phyloP scores from a whole-genome alignment of 257 asterid species.

The Rubia yunnanensis region DNA sequence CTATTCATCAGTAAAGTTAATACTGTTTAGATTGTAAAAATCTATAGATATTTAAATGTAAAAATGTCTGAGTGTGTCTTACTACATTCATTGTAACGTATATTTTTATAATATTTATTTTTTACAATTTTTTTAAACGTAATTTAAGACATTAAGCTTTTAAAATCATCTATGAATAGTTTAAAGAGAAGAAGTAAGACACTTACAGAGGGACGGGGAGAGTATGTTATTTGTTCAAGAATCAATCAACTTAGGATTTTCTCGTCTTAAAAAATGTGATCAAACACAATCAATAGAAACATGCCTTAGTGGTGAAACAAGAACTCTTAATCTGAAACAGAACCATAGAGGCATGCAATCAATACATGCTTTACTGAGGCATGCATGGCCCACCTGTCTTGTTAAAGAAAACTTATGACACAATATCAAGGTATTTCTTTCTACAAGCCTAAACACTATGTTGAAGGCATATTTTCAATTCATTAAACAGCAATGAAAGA shows the following conservation, averaged over 20 bases:
- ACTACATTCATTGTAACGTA: too few species aligned
- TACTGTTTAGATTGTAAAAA: too few species aligned
- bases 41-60: too few species aligned
- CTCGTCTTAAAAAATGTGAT: not conserved
- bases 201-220: too few species aligned
- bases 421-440: not conserved
- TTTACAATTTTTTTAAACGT: too few species aligned
- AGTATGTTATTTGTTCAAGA: not conserved
- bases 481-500: not conserved
- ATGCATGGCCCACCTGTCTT: not conserved
- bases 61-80: too few species aligned
- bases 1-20: too few species aligned
- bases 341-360: not conserved
- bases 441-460: not conserved
- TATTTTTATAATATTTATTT: too few species aligned
- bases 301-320: not conserved
- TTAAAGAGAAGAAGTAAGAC: too few species aligned
- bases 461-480: not conserved
- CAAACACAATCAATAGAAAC: not conserved
- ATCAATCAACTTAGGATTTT: not conserved
- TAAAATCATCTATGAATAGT: too few species aligned
- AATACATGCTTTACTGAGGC: not conserved
- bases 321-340: not conserved
- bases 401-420: not conserved
- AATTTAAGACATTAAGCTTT: too few species aligned